A percentile compares a stretch with the other conserved stretches of the same genome.
phyloP scores from a whole-genome alignment of 2,329 filamentous ascomycete species.

The Fusarium duplospermum region DNA sequence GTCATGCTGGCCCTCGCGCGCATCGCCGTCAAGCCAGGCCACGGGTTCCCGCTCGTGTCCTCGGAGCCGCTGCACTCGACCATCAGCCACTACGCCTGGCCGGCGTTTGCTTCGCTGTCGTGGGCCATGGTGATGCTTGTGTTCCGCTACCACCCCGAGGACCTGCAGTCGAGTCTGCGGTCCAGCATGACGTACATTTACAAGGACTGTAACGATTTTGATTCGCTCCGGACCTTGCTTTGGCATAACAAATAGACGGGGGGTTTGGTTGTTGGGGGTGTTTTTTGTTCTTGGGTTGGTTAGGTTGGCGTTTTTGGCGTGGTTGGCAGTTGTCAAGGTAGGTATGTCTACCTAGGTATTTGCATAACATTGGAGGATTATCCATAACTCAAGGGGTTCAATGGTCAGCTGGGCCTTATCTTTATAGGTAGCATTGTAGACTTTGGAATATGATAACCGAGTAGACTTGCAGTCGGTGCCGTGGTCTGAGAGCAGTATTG shows the following conservation, averaged over 20 bases:
- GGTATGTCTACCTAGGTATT: slow-evolving; percentile 19
- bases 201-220: slow-evolving; percentile 88
- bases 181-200: slow-evolving; percentile 99
- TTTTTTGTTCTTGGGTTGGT: slow-evolving; percentile 5
- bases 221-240: slow-evolving; percentile 84
- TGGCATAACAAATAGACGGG: slow-evolving; percentile 79
- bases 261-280: background rate
- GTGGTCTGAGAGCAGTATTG: background rate
- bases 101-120: slow-evolving; percentile 87
- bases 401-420: slow-evolving; percentile 11
- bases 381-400: slow-evolving; percentile 9
- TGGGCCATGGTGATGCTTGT: slow-evolving; percentile 97
- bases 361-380: slow-evolving; percentile 25
- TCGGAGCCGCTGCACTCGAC: slow-evolving; percentile 57
- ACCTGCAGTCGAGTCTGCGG: slow-evolving; percentile 88
- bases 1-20: slow-evolving; percentile 88
- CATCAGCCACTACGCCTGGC: slow-evolving; percentile 84
- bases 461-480: slow-evolving; percentile 8
- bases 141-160: slow-evolving; percentile 91
- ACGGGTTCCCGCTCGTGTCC: slow-evolving; percentile 63
- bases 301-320: slow-evolving; percentile 35
- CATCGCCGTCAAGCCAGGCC: slow-evolving; percentile 77
- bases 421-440: slow-evolving; percentile 29
- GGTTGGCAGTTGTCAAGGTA: background rate
- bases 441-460: slow-evolving; percentile 14